Conservation (phyloP, 2,329 filamentous ascomycete species). For the Claviceps humidiphila region DNA sequence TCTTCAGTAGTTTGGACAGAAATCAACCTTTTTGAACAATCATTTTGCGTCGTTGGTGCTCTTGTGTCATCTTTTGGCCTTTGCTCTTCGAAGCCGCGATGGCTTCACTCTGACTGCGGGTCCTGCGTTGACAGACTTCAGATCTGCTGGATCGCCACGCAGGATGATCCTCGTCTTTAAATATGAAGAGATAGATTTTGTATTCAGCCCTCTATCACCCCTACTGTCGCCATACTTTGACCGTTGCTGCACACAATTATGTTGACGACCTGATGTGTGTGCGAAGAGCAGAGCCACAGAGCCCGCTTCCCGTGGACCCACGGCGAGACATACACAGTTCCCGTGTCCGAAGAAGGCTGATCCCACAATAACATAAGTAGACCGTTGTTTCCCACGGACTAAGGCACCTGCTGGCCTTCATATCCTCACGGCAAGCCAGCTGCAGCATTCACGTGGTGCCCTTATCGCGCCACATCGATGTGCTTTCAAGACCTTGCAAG, state of each 20-base stretch:
- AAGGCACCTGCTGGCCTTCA: neutral
- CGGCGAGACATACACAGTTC: too few species aligned
- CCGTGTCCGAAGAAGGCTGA: too few species aligned
- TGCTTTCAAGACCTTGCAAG: neutral
- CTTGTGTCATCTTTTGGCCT: neutral
- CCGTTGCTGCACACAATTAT: neutral
- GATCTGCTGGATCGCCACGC: too few species aligned
- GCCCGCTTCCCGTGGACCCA: neutral
- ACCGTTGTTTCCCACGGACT: neutral
- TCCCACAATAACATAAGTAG: too few species aligned
- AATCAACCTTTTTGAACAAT: neutral
- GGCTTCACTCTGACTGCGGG: neutral
- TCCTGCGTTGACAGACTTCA: neutral
- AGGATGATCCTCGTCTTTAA: neutral
- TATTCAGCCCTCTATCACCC: too few species aligned
- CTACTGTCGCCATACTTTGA: neutral
- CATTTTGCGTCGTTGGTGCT: neutral
- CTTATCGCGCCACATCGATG: neutral
- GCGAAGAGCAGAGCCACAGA: neutral
- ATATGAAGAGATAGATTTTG: neutral
- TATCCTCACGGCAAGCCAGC: neutral
- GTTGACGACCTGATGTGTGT: neutral
- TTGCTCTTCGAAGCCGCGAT: slow-evolving; percentile 1
- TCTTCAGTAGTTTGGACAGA: too few species aligned
- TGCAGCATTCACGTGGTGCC: neutral